These are phyloP conservation scores for Hippophae tibetana DNA, from an alignment of 306 rosid genomes.

Conservation along the genomic window DNA sequence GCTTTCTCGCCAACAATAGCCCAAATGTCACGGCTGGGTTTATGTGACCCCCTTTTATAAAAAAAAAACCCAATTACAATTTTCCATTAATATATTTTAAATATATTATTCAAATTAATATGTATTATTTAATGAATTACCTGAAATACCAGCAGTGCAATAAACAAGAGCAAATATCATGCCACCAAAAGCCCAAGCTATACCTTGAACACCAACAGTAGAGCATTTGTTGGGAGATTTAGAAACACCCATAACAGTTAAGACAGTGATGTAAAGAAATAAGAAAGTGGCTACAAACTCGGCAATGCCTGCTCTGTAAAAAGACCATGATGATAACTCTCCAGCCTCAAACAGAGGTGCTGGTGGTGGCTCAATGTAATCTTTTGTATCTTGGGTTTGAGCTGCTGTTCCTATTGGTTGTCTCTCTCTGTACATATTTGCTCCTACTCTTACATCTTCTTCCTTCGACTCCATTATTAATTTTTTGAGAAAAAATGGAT, in stretches of 20 bases:
- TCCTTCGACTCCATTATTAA: constrained; percentile 29
- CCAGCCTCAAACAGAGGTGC: constrained; percentile 27
- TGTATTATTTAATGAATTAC: constrained; percentile 11
- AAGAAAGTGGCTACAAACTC: constrained; percentile 45
- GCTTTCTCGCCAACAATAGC: constrained; percentile 26
- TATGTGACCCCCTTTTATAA: constrained; percentile 26
- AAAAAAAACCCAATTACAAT: not conserved
- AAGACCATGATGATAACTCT: constrained; percentile 38
- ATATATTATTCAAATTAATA: constrained; percentile 32
- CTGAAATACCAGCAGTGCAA: constrained; percentile 45
- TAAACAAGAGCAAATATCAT: constrained; percentile 49
- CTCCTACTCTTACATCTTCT: constrained; percentile 39
- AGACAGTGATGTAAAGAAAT: constrained; percentile 36
- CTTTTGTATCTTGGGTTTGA: constrained; percentile 20
- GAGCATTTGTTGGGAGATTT: constrained; percentile 28
- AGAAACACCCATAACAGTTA: constrained; percentile 34
- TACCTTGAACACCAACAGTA: constrained; percentile 41
- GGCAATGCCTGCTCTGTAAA: constrained; percentile 39
- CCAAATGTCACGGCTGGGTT: constrained; percentile 35
- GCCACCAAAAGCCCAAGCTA: constrained; percentile 53
- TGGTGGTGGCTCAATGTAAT: constrained; percentile 35
- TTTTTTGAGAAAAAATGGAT: too few relatives aligned
- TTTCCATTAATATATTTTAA: not conserved
- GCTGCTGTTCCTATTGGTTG: constrained; percentile 34
- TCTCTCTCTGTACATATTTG: constrained; percentile 30